Base-by-base conservation (phyloP, 495 filamentous ascomycete genomes). In the Tuber microsphaerosporum region DNA sequence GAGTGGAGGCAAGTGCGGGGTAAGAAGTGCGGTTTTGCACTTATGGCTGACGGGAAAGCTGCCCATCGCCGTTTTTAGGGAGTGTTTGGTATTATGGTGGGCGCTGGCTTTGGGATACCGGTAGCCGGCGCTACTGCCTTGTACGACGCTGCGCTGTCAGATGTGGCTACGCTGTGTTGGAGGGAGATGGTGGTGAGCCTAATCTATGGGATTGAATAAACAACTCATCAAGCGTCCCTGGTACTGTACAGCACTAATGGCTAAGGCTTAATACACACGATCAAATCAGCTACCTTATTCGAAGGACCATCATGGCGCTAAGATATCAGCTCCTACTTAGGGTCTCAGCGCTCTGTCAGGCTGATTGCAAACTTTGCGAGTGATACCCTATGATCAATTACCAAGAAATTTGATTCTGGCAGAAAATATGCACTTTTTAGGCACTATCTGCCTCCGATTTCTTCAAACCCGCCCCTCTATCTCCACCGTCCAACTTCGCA, bases 401-500 rank as follows among this genome's bases (percentile, higher is more conserved):
- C 31, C 56, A 31, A 26, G n/a, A 17, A 26, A 65, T 65, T 65
- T 10, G 16, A 34, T 17, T 17, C 3, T 7, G 17, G 31, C 26
- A 65, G 17, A 46, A 45, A 46, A 46, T 46, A 16, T 31, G 0
- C 14, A 17, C 56, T 65, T 17, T 16, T 26, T 31, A 61, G 1
- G 26, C n/a, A 34, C 26, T 31, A 14, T 31, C 26, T 34, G 4
- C 14, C 2, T 31, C 56, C 14, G 12, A 9, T 31, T 48, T 43
- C 70, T 75, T 71, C 31, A 45, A 72, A 26, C 69, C 51, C 48
- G 14, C 34, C 46, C 70, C 17, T 73, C 17, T 1, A 22, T 19
- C 8, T n/a, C 41, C 45, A n/a, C 48, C 73, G 17, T 79, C 78
- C 9, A 69, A 73, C 42, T 26, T 34, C 9, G 31, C 71, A 43